phyloP scores from a whole-genome alignment of 2,329 filamentous ascomycete genomes.

The Talaromyces albobiverticillius region DNA sequence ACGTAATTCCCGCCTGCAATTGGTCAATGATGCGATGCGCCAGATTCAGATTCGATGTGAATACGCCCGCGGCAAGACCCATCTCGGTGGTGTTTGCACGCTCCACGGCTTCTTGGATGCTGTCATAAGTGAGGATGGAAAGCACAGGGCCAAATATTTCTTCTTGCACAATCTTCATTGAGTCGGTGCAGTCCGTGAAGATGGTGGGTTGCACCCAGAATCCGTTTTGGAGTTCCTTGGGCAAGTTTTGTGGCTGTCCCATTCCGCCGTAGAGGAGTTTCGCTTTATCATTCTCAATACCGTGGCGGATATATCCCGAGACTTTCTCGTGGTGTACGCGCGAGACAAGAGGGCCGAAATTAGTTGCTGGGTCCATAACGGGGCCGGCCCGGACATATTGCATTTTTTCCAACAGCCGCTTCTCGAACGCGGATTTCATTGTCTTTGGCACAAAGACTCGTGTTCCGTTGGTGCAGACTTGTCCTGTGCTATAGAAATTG shows the following conservation, averaged over 20 bases:
- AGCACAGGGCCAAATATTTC: slow-evolving; percentile 91
- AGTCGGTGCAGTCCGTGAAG: slow-evolving; percentile 80
- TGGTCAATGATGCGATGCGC: slow-evolving; percentile 70
- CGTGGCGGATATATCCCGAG: slow-evolving; percentile 70
- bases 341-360: slow-evolving; percentile 81
- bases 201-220: slow-evolving; percentile 83
- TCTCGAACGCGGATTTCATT: slow-evolving; percentile 68
- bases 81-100: slow-evolving; percentile 75
- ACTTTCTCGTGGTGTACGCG: slow-evolving; percentile 74
- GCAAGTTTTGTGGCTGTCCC: slow-evolving; percentile 53
- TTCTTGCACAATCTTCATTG: slow-evolving; percentile 74
- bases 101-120: slow-evolving; percentile 64
- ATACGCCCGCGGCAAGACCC: slow-evolving; percentile 80
- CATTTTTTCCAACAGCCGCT: slow-evolving; percentile 67
- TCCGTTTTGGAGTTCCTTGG: slow-evolving; percentile 56
- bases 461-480: slow-evolving; percentile 91
- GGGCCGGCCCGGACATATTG: slow-evolving; percentile 67
- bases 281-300: slow-evolving; percentile 69
- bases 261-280: slow-evolving; percentile 70
- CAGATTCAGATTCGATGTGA: slow-evolving; percentile 69
- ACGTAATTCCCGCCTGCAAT: slow-evolving; percentile 81
- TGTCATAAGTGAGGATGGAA: slow-evolving; percentile 71
- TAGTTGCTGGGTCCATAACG: slow-evolving; percentile 68
- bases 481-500: slow-evolving; percentile 87
- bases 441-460: slow-evolving; percentile 73